A percentile compares a stretch with the other conserved stretches of the same genome.
These are phyloP conservation scores for Phialophora macrospora DNA, from an alignment of 2,329 filamentous ascomycete species.

Conservation along the genomic window DNA sequence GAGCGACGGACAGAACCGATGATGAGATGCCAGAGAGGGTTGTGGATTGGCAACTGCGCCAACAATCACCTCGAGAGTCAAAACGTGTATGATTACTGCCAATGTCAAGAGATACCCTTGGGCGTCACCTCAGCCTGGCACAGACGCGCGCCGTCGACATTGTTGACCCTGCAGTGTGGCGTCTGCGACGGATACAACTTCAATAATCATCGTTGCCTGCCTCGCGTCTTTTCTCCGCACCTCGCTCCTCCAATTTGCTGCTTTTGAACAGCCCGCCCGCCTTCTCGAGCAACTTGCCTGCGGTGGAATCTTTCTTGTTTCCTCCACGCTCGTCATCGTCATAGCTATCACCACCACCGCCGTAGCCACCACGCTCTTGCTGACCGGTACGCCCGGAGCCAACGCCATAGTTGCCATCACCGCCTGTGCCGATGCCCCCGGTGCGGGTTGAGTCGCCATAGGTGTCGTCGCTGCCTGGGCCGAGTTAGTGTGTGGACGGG, in stretches of 20 bases:
- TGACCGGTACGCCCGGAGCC: constrained; percentile 33
- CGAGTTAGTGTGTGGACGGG: neutral
- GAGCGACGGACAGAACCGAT: constrained; percentile 23
- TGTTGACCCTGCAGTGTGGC: neutral
- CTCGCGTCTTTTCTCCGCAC: constrained; percentile 39
- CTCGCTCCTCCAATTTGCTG: constrained; percentile 38
- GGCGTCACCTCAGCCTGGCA: neutral
- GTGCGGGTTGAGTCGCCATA: constrained; percentile 30
- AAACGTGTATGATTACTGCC: neutral
- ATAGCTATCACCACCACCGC: constrained; percentile 14
- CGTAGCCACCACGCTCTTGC: constrained; percentile 33
- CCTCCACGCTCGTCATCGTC: constrained; percentile 28
- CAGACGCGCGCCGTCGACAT: neutral
- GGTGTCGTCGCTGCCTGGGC: constrained; percentile 18
- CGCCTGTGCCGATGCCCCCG: constrained; percentile 19
- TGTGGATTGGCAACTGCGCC: neutral
- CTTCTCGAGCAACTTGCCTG: constrained; percentile 42
- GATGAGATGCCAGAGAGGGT: neutral
- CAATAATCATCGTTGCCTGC: constrained; percentile 34
- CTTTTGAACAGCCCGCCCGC: constrained; percentile 40
- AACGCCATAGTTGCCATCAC: constrained; percentile 5
- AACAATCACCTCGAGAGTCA: neutral
- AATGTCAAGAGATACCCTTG: neutral
- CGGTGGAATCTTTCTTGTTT: constrained; percentile 39
- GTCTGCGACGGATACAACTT: neutral